Base-by-base conservation (phyloP, 2,329 filamentous ascomycete species). In the Colletotrichum theobromicola region DNA sequence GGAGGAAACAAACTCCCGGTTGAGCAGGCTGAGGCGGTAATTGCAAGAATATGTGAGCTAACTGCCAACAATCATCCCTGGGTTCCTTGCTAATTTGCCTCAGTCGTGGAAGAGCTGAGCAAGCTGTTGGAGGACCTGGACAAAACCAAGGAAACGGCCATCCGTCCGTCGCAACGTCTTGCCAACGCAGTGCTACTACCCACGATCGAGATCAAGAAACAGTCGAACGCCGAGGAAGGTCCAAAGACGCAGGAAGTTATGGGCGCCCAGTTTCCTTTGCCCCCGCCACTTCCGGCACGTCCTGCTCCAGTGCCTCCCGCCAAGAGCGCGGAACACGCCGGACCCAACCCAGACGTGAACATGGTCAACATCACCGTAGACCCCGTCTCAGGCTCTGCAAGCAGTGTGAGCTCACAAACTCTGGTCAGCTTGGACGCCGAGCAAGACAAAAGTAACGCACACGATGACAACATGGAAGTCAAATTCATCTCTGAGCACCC, bases 161-260 rank as follows among this genome's bases (percentile, higher is more conserved):
- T 96, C 34, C 91, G 89, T 57, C 95, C 95, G 2, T 92, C 93
- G 5, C 93, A 94, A 78, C 91, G 95, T 77, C 88, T 98, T 37
- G 95, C 95, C 30, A 93, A 95, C 64, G 90, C 96, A 50, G 95
- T 95, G 1, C 87, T 98, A 26, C 90, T 94, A 2, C 87, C 87
- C 4, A 88, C 67, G n/a, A 57, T 65, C 21, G 58, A 75, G 30
- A 50, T 72, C 28, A 35, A 67, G 35, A 46, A 71, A 9, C 32
- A 58, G 15, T 67, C 64, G 13, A 34, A 50, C 18, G 50, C 62
- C 16, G 58, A 53, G 21, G 62, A 35, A 18, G 55, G 67, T 15
- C 68, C 58, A n/a, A 63, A 74, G 57, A 69, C 74, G 7, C 75
- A 66, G 18, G 57, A 76, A n/a, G 61, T 74, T 12, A 74, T 72